These are phyloP conservation scores for Alopecurus myosuroides DNA, from an alignment of 176 grass and related monocot species.

Conservation along the genomic window DNA sequence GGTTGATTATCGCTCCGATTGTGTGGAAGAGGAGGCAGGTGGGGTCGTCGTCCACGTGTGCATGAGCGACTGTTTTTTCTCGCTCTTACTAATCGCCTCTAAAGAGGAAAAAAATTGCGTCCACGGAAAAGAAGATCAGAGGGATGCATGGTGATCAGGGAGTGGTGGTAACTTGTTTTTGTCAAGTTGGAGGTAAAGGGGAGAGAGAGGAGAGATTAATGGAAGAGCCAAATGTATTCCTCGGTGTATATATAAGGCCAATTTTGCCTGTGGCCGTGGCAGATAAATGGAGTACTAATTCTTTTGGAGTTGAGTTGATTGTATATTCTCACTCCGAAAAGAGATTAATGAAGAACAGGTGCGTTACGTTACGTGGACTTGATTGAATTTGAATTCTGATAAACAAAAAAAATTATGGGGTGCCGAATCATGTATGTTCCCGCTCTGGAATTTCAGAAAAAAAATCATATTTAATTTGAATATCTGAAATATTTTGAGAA, in stretches of 20 bases:
- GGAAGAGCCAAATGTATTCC: neutral
- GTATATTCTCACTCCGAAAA: neutral
- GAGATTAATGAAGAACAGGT: neutral
- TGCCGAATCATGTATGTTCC: no score
- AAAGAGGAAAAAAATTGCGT: neutral
- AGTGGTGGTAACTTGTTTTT: neutral
- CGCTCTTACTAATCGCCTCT: neutral
- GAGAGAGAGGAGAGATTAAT: neutral
- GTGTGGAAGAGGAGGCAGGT: slow-evolving; percentile 16
- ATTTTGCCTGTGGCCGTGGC: neutral
- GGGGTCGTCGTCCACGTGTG: neutral
- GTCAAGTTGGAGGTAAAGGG: neutral
- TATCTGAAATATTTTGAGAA: no score
- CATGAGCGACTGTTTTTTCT: neutral
- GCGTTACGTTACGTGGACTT: neutral
- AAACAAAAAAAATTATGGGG: neutral
- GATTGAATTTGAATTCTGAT: neutral
- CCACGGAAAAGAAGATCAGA: neutral
- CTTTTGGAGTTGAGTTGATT: neutral
- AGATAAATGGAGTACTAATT: neutral
- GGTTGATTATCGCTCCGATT: slow-evolving; percentile 23
- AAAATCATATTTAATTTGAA: no score
- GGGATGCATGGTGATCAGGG: neutral
- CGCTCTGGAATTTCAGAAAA: no score
- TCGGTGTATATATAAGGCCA: neutral